Conservation (phyloP, 2,329 filamentous ascomycete species). For the Claviceps purpurea region DNA sequence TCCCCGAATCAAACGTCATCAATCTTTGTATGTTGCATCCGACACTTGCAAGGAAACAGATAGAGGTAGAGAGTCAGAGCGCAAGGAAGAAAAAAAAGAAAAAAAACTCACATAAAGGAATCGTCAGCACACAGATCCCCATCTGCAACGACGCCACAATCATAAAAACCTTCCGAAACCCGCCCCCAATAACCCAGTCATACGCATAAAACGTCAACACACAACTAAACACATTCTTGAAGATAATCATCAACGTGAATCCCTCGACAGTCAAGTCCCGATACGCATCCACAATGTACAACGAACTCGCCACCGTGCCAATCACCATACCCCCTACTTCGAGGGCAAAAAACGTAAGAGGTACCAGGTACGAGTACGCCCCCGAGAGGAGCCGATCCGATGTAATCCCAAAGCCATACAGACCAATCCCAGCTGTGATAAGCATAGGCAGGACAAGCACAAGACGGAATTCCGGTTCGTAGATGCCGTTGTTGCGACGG, state of each 20-base stretch:
- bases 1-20: no score
- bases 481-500: conserved; percentile 61
- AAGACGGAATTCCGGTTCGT: conserved; percentile 85
- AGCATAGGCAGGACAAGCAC: conserved; percentile 72
- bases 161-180: conserved; percentile 51
- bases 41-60: no score
- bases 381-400: conserved; percentile 39
- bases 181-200: conserved; percentile 60
- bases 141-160: conserved; percentile 66
- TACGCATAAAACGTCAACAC: conserved; percentile 73
- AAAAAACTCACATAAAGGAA: conserved; percentile 60
- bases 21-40: no score
- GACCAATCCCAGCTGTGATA: conserved; percentile 60
- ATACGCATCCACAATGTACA: conserved; percentile 90
- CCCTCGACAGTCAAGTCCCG: conserved; percentile 74
- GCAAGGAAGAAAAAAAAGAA: neutral
- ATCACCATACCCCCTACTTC: conserved; percentile 86
- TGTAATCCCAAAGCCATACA: conserved; percentile 76
- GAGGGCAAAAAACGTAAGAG: conserved; percentile 70
- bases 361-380: conserved; percentile 57
- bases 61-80: no score
- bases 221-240: conserved; percentile 92
- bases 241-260: conserved; percentile 80
- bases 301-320: conserved; percentile 68
- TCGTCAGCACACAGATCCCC: conserved; percentile 56